Evolutionary conservation across 345 rosid species (phyloP).

Genomic region (Euphorbia pulcherrima): DNA sequence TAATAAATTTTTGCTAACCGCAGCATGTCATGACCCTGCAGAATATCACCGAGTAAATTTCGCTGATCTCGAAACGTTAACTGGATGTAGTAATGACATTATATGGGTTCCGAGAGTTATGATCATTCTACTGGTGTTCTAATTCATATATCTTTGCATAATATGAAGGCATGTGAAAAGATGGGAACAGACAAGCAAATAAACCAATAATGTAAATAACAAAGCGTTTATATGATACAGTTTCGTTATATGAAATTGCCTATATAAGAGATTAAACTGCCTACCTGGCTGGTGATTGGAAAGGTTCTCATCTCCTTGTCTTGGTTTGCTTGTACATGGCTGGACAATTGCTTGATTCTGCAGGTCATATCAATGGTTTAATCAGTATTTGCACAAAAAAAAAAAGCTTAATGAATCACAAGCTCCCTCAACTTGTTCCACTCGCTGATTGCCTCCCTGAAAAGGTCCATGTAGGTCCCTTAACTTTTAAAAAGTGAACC

Average conservation of each 20-base stretch:
- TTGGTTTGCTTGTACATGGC: conserved; percentile 56
- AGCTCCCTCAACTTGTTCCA: no score
- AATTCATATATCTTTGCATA: neutral
- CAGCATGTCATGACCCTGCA: conserved; percentile 21
- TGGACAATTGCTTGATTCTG: conserved; percentile 52
- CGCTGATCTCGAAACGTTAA: neutral
- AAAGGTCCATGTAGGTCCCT: no score
- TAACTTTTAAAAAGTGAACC: no score
- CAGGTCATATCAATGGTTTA: neutral
- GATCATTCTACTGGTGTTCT: neutral
- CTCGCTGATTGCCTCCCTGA: no score
- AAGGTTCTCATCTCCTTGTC: conserved; percentile 43
- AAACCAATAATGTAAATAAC: no score
- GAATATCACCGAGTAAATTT: conserved; percentile 2
- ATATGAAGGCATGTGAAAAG: neutral
- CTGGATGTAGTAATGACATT: neutral
- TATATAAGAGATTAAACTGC: conserved; percentile 12
- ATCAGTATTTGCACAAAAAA: neutral
- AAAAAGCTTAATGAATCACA: neutral
- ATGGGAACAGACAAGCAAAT: neutral
- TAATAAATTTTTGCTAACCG: conserved; percentile 12
- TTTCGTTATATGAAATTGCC: neutral
- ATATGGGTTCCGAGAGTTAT: neutral
- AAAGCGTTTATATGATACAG: no score
- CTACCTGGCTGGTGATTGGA: conserved; percentile 49